Evolutionary conservation across 495 filamentous ascomycete species (phyloP), one percentile per base, ranked within the genome.

Genomic region (Xylaria nigripes): DNA sequence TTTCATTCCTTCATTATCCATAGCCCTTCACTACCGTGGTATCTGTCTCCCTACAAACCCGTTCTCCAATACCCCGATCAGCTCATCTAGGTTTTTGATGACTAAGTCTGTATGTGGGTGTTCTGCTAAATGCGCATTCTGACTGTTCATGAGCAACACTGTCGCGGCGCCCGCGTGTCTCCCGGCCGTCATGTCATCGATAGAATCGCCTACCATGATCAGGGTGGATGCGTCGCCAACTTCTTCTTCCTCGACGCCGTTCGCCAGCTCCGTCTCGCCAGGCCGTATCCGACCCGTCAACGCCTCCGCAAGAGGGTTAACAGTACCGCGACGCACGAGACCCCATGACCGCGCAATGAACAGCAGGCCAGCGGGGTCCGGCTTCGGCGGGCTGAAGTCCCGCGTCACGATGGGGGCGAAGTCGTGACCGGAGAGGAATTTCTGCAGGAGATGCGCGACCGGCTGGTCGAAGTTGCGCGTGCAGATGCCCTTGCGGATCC

Each of bases 181-280:
- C 0, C 93, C 93, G 6, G 93, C 87, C 19, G 86, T 89, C 81
- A 98, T 90, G 66, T 98, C 93, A 64, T 98, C 93, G 48, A 94
- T 80, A 49, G 85, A 90, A 63, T 98, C 92, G 6, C 92, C 92
- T 12, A 91, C 82, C 83, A 78, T 86, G 30, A 74, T 75, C 13
- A 75, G 44, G 8, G 49, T 55, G 54, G 71, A 73, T 15, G 74
- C 72, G 49, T 78, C 75, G n/a, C 71, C 70, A 1, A 74, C 70
- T 23, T 62, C 61, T 23, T 62, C 61, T 23, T 71, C 67, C 0
- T 61, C 54, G 2, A 55, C 69, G 15, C 55, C 25, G 0, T 55
- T 45, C 44, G 61, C 42, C 7, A 49, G 51, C 3, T 16, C 23
- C 10, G 0, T 13, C 3, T 49, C 25, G 15, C 7, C 1, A 1